Conservation (phyloP, 1,139 yeast genomes). For the Geotrichum histeridarum region DNA sequence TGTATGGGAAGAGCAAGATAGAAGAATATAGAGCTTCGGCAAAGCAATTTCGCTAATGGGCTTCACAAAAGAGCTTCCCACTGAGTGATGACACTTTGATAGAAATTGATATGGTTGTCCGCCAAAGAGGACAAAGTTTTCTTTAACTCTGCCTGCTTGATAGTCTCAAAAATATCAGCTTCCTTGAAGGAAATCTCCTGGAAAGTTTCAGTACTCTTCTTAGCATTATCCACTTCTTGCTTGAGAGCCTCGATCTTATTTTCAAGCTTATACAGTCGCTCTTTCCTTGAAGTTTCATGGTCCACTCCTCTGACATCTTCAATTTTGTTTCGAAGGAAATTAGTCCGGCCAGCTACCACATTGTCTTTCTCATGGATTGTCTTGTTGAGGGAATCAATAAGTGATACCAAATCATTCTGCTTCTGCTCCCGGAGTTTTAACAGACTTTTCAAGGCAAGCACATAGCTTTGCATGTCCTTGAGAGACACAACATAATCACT, state of each 20-base stretch:
- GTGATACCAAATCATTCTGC: constrained; percentile 82
- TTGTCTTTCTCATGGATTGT: constrained; percentile 62
- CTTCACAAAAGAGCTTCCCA: constrained; percentile 48
- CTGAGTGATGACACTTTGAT: constrained; percentile 61
- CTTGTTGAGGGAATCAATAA: constrained; percentile 70
- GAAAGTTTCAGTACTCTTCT: constrained; percentile 63
- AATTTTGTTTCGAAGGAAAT: constrained; percentile 50
- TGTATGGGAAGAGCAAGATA: constrained; percentile 48
- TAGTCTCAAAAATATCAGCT: constrained; percentile 74
- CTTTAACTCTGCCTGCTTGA: constrained; percentile 73
- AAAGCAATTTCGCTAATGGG: neutral
- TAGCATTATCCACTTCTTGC: constrained; percentile 58
- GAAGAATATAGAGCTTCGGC: constrained; percentile 7
- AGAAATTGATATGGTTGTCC: constrained; percentile 71
- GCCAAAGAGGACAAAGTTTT: constrained; percentile 64
- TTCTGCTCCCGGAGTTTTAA: constrained; percentile 86
- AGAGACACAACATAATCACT: constrained; percentile 76
- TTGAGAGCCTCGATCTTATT: constrained; percentile 56
- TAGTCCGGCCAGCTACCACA: constrained; percentile 54
- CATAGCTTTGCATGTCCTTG: constrained; percentile 83
- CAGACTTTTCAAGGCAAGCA: constrained; percentile 65
- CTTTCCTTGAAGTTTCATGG: constrained; percentile 52
- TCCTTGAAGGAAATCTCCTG: constrained; percentile 64
- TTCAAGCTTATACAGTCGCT: constrained; percentile 48
- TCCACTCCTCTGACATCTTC: constrained; percentile 59